Evolutionary conservation across 768 basidiomycete species (phyloP).

Genomic region (Bullera alba): DNA sequence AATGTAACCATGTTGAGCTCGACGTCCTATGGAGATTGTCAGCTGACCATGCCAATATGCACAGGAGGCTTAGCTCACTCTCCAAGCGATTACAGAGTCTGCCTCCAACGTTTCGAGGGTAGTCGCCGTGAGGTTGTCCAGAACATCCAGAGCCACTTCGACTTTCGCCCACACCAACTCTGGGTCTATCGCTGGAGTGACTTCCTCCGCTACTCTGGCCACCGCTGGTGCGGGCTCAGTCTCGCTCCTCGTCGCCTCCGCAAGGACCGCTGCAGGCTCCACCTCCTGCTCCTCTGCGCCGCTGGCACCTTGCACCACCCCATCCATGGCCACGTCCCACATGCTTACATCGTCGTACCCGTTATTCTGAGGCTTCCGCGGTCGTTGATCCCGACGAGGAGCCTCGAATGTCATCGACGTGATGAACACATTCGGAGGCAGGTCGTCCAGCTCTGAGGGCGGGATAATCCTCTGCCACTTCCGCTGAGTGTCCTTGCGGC

Average conservation of each 20-base stretch:
- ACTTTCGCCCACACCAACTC: neutral
- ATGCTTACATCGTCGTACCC: no score
- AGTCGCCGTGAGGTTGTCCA: neutral
- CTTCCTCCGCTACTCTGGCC: neutral
- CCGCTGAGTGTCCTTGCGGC: no score
- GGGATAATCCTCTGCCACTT: conserved; percentile 4
- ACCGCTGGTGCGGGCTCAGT: no score
- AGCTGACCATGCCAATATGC: neutral
- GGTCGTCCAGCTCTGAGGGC: conserved; percentile 17
- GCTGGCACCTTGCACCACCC: no score
- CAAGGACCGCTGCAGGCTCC: no score
- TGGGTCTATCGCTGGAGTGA: neutral
- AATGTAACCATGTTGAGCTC: conserved; percentile 29
- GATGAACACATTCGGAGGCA: conserved; percentile 22
- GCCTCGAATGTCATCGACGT: conserved; percentile 1
- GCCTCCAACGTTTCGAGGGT: neutral
- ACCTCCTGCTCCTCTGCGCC: no score
- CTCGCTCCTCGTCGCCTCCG: no score
- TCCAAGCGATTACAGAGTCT: conserved; percentile 21
- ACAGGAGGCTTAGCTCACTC: conserved; percentile 11
- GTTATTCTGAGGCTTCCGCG: neutral
- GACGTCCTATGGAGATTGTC: conserved; percentile 16
- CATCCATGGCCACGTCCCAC: no score
- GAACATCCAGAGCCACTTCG: neutral
- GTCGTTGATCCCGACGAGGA: neutral